Conservation (phyloP, 2,329 filamentous ascomycete species). For the Xylariaceae sp. region DNA sequence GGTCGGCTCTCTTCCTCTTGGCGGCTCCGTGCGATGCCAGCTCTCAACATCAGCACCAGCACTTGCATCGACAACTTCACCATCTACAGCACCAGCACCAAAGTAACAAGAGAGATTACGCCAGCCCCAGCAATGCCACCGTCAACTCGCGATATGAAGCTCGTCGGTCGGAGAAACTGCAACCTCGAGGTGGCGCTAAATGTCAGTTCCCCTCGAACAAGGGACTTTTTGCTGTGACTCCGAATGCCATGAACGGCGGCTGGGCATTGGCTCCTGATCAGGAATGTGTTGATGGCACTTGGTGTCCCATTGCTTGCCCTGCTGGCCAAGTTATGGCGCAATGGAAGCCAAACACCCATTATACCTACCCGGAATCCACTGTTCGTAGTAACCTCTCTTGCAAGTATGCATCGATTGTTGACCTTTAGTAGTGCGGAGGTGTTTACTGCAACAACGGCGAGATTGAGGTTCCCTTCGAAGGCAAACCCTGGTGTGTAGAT, state of each 20-base stretch:
- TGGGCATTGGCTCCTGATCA: conserved; percentile 84
- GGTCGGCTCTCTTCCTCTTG: conserved; percentile 57
- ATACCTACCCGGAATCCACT: conserved; percentile 74
- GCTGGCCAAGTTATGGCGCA: conserved; percentile 79
- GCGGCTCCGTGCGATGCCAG: conserved; percentile 47
- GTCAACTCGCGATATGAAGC: conserved; percentile 41
- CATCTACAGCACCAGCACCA: conserved; percentile 47
- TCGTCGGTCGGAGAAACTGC: conserved; percentile 44
- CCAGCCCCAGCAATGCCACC: conserved; percentile 35
- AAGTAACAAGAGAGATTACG: conserved; percentile 45
- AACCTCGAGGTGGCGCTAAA: conserved; percentile 58
- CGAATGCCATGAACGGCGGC: conserved; percentile 68
- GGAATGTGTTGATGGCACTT: conserved; percentile 69
- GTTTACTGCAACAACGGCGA: conserved; percentile 74
- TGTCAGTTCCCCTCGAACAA: conserved; percentile 72
- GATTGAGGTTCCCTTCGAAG: conserved; percentile 72
- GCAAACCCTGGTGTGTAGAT: conserved; percentile 72
- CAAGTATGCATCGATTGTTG: conserved; percentile 9
- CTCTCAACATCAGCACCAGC: conserved; percentile 48
- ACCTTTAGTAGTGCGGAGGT: conserved; percentile 69
- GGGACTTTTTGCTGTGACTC: conserved; percentile 72
- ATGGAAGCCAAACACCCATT: conserved; percentile 76
- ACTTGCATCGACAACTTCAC: conserved; percentile 45
- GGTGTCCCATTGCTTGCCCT: conserved; percentile 80
- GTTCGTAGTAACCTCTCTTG: conserved; percentile 52